These are phyloP conservation scores for Astrothelium macrocarpum DNA, from an alignment of 495 filamentous ascomycete species.

Conservation along the genomic window DNA sequence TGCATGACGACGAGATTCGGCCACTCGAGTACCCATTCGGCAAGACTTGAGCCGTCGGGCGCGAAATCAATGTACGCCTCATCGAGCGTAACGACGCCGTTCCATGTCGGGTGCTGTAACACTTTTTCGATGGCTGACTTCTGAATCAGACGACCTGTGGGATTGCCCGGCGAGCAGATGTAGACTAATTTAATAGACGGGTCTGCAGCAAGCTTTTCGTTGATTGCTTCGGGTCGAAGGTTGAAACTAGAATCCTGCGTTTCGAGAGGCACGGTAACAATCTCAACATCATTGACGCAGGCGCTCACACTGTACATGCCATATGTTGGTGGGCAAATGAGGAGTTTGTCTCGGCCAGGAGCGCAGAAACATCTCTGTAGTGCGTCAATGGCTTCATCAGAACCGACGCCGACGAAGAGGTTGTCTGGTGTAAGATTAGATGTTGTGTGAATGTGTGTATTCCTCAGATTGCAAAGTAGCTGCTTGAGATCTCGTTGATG, in stretches of 20 bases:
- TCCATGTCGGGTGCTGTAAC: slow-evolving; percentile 85
- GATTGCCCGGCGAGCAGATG: slow-evolving; percentile 89
- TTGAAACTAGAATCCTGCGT: slow-evolving; percentile 53
- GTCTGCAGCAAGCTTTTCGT: slow-evolving; percentile 50
- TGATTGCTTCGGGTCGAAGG: slow-evolving; percentile 61
- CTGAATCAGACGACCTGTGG: slow-evolving; percentile 66
- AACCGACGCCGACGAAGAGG: slow-evolving; percentile 89
- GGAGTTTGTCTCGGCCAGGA: slow-evolving; percentile 77
- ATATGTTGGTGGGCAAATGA: slow-evolving; percentile 93
- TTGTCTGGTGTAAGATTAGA: slow-evolving; percentile 69
- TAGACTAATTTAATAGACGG: slow-evolving; percentile 76
- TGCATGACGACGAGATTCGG: slow-evolving; percentile 99
- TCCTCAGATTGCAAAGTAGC: slow-evolving; percentile 77
- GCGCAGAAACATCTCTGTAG: slow-evolving; percentile 85
- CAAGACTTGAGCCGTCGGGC: slow-evolving; percentile 64
- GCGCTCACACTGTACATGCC: slow-evolving; percentile 96
- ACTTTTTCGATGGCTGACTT: slow-evolving; percentile 67
- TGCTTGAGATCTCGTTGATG: slow-evolving; percentile 83
- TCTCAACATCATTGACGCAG: slow-evolving; percentile 77
- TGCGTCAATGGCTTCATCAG: slow-evolving; percentile 92
- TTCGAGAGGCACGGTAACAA: slow-evolving; percentile 77
- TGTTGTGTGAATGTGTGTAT: slow-evolving; percentile 67
- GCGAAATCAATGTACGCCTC: slow-evolving; percentile 98
- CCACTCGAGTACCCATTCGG: slow-evolving; percentile 87
- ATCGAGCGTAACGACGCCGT: slow-evolving; percentile 86